Conservation (phyloP, 1,284 basidiomycete genomes). For the Ustanciosporium gigantosporum region DNA sequence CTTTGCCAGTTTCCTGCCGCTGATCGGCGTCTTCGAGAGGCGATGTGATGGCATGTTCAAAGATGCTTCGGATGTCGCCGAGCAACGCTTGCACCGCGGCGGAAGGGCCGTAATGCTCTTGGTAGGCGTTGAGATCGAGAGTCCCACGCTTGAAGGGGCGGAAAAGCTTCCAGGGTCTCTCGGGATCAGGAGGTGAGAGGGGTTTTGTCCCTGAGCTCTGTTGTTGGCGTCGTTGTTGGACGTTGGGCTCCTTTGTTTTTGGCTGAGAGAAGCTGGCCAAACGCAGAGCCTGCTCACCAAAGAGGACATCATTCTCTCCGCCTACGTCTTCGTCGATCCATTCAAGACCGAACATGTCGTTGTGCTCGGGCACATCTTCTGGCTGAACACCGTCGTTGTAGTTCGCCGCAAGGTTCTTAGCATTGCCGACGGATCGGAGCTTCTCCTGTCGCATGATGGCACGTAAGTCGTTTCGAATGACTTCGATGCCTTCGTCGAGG, state of each 20-base stretch:
- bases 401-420: slow-evolving; percentile 48
- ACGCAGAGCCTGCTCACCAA: slow-evolving; percentile 55
- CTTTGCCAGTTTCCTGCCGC: slow-evolving; percentile 28
- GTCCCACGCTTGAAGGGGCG: slow-evolving; percentile 51
- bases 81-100: slow-evolving; percentile 47
- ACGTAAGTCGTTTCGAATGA: slow-evolving; percentile 54
- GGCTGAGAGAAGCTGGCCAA: slow-evolving; percentile 48
- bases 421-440: slow-evolving; percentile 56
- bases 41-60: slow-evolving; percentile 51
- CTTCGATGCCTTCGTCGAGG: slow-evolving; percentile 44
- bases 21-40: slow-evolving; percentile 38
- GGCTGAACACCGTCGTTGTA: slow-evolving; percentile 54
- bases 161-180: slow-evolving; percentile 53
- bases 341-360: slow-evolving; percentile 55
- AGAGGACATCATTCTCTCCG: slow-evolving; percentile 38
- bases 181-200: slow-evolving; percentile 19
- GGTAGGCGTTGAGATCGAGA: slow-evolving; percentile 51
- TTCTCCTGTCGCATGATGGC: slow-evolving; percentile 59
- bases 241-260: slow-evolving; percentile 30
- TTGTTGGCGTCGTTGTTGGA: slow-evolving; percentile 21
- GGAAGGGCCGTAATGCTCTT: slow-evolving; percentile 45
- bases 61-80: slow-evolving; percentile 48
- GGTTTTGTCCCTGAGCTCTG: slow-evolving; percentile 15
- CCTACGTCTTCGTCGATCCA: slow-evolving; percentile 44
- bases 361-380: slow-evolving; percentile 54